Evolutionary conservation across 1,284 basidiomycete species (phyloP).

Genomic region (Fistulinella cinereoalba): DNA sequence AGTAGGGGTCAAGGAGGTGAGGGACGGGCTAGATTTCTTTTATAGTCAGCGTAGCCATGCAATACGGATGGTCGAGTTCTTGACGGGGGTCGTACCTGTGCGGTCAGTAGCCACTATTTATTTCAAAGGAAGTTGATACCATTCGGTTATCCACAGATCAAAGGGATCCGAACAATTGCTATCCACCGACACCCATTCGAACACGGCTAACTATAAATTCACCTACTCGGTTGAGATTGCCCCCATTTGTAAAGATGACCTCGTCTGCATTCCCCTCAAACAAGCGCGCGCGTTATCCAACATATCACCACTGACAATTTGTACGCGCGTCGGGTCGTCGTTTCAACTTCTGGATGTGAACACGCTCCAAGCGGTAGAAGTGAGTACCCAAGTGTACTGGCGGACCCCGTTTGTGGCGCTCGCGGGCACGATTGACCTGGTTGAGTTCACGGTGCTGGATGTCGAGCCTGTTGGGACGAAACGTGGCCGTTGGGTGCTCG

Average conservation of each 20-base stretch:
- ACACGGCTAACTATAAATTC: constrained; percentile 95
- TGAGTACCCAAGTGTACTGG: constrained; percentile 87
- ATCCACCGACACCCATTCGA: constrained; percentile 88
- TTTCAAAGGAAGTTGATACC: neutral
- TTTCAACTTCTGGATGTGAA: constrained; percentile 89
- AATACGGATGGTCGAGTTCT: constrained; percentile 97
- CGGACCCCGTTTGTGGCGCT: constrained; percentile 84
- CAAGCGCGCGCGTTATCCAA: constrained; percentile 83
- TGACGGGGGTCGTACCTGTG: constrained; percentile 84
- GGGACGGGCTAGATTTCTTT: constrained; percentile 97
- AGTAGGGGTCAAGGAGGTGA: constrained; percentile 87
- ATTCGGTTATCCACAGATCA: constrained; percentile 64
- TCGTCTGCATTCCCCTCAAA: constrained; percentile 85
- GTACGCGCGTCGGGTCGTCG: constrained; percentile 89
- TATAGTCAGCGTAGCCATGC: constrained; percentile 90
- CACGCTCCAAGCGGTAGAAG: constrained; percentile 82
- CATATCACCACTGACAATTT: constrained; percentile 85
- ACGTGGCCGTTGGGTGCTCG: constrained; percentile 78
- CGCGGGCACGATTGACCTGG: constrained; percentile 79
- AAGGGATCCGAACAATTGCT: constrained; percentile 94
- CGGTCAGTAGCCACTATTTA: constrained; percentile 52
- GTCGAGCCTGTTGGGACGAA: constrained; percentile 78
- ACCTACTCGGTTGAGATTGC: constrained; percentile 98
- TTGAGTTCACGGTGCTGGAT: constrained; percentile 95
- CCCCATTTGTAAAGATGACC: constrained; percentile 96